Conservation (phyloP, 2,329 filamentous ascomycete genomes). For the Fusarium mexicanum region DNA sequence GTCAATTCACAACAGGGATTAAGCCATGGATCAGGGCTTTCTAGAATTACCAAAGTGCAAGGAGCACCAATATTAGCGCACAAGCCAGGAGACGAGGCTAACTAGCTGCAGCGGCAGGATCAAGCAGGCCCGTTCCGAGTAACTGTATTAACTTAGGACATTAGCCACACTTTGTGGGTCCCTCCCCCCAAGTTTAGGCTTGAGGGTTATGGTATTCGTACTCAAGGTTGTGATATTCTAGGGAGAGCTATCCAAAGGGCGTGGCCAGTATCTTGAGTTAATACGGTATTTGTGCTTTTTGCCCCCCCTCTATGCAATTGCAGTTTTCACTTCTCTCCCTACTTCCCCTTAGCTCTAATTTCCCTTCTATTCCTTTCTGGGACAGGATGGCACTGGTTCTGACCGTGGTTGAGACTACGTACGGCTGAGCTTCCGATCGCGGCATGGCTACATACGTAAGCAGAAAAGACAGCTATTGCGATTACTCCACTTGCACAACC, state of each 20-base stretch:
- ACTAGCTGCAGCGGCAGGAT: background rate
- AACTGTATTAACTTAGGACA: background rate
- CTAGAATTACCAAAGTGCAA: background rate
- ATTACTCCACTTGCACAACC: background rate
- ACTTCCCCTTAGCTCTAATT: background rate
- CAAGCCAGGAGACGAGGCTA: background rate
- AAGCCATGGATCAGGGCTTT: background rate
- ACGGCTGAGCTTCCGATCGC: background rate
- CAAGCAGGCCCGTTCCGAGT: background rate
- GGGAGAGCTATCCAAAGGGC: background rate
- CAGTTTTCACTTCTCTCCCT: background rate
- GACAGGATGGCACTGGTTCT: background rate
- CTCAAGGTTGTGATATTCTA: background rate
- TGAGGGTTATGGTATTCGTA: background rate
- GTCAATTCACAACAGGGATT: background rate
- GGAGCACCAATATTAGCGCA: background rate
- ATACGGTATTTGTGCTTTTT: background rate
- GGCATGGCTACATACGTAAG: background rate
- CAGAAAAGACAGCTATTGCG: background rate
- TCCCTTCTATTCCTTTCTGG: background rate
- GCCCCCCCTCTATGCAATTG: accelerated
- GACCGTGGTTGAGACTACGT: background rate
- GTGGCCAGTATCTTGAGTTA: background rate
- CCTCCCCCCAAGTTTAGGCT: background rate
- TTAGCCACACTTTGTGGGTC: background rate